Base-by-base conservation (phyloP, 2,329 filamentous ascomycete species). In the Sporothrix humicola region DNA sequence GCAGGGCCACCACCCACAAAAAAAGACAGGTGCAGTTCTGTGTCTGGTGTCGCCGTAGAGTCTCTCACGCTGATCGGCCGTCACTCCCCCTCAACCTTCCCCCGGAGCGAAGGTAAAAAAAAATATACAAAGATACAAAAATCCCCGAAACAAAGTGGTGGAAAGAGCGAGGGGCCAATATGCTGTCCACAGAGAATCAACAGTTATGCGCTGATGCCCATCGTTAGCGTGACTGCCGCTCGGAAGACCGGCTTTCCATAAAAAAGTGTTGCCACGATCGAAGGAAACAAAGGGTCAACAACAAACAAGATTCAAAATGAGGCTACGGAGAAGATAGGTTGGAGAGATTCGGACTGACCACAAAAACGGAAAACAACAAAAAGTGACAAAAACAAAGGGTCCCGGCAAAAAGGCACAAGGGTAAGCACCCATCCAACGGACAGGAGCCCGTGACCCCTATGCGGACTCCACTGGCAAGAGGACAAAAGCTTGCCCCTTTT, bases 31-130 rank as follows among this genome's bases (percentile, higher is more conserved):
- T 66, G 63, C 20, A 66, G 63, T 50, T 66, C 63, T 66, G 42
- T 50, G 63, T 66, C 44, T 66, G 63, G 63, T 66, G 44, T 26
- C 63, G 42, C 44, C 63, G 63, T 66, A 50, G 63, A 48, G 44
- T 66, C 63, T 66, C 63, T 66, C 63, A 66, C 63, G 63, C 63
- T 48, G 46, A 50, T 66, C 42, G 44, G 31, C 31, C 31, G 31
- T 37, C 31, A 2, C 31, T 37, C 26, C 37, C 44, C 63, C 63
- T 65, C n/a, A 37, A 65, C 37, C 59, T 68, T 52, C 20, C 44
- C 23, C 31, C 31, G 37, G 68, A 70, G 54, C 17, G 46, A 42
- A 15, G 31, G 31, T 37, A 5, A 37, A 37, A 37, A 7, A 37
- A 7, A 37, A 37, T 6, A 37, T 6, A 7, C 31, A 37, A 37